Conservation (phyloP, 345 rosid species). For the Gossypium turneri region DNA sequence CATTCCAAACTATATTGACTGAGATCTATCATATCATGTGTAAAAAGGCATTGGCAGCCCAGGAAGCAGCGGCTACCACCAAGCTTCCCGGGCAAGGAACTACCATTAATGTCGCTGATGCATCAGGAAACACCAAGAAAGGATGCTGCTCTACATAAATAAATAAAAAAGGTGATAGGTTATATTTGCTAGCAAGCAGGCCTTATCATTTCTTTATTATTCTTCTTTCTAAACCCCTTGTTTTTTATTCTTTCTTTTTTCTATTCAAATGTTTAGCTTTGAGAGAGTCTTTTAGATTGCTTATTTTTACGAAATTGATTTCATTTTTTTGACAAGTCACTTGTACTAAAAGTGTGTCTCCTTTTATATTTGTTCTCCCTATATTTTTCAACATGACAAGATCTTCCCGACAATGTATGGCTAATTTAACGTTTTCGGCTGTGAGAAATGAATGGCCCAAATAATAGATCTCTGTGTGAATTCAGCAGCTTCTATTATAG, state of each 20-base stretch:
- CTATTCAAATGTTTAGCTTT: constrained; percentile 30
- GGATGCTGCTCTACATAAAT: constrained; percentile 57
- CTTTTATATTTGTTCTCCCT: not conserved
- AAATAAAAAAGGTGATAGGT: not conserved
- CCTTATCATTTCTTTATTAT: not conserved
- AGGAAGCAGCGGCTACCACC: constrained; percentile 53
- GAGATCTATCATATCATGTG: constrained; percentile 67
- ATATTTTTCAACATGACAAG: not conserved
- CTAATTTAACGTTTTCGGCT: not conserved
- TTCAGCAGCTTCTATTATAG: not conserved
- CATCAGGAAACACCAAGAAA: constrained; percentile 40
- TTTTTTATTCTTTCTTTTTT: constrained; percentile 15
- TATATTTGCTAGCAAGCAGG: constrained; percentile 17
- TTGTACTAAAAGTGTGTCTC: not conserved
- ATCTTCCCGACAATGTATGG: not conserved
- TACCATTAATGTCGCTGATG: constrained; percentile 51
- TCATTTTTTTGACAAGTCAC: not conserved
- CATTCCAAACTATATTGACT: constrained; percentile 59
- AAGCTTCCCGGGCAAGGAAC: constrained; percentile 57
- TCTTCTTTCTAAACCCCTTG: not conserved
- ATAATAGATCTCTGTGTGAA: not conserved
- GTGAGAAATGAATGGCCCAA: not conserved
- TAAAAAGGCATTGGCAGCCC: constrained; percentile 68
- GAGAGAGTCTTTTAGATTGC: constrained; percentile 44
- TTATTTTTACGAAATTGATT: not conserved